Evolutionary conservation across 345 rosid species (phyloP).

Genomic region (Syzygium aqueum): DNA sequence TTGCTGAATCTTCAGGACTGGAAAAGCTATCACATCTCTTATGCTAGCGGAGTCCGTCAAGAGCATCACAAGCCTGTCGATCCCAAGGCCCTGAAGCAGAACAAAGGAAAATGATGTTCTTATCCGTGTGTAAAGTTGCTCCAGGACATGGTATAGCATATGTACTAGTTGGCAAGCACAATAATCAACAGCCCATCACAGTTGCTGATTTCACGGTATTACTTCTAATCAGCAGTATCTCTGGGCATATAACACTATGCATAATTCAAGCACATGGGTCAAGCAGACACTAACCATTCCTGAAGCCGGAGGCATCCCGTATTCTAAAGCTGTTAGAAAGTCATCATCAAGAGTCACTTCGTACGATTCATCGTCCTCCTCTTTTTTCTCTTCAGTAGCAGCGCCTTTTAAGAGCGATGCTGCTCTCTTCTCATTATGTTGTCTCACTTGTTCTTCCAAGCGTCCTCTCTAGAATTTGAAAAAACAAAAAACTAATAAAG

Average conservation of each 20-base stretch:
- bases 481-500: neutral
- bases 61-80: constrained; percentile 89
- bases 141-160: neutral
- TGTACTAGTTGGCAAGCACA: neutral
- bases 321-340: constrained; percentile 88
- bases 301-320: constrained; percentile 98
- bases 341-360: constrained; percentile 94
- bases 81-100: constrained; percentile 70
- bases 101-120: neutral
- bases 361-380: constrained; percentile 58
- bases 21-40: constrained; percentile 92
- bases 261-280: neutral
- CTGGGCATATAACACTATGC: neutral
- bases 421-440: constrained; percentile 73
- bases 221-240: neutral
- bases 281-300: constrained; percentile 59
- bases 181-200: neutral
- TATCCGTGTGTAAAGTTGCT: neutral
- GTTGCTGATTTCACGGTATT: neutral
- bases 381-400: constrained; percentile 22
- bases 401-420: constrained; percentile 21
- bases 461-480: constrained; percentile 45
- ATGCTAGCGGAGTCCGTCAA: constrained; percentile 80
- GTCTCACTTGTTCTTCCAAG: constrained; percentile 92
- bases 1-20: constrained; percentile 67